phyloP scores from a whole-genome alignment of 306 rosid genomes.

The Datisca glomerata region DNA sequence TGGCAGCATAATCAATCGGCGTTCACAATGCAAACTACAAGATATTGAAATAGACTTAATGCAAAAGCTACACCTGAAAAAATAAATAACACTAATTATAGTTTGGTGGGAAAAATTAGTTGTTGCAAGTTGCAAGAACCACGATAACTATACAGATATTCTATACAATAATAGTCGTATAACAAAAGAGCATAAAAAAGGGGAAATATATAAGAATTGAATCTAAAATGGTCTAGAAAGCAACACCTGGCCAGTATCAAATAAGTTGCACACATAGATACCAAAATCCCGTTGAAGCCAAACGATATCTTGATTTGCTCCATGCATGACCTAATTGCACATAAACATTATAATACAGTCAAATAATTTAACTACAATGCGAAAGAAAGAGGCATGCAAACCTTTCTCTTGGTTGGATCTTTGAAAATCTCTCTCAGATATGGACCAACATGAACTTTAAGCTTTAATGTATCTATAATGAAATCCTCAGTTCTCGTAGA shows the following conservation, averaged over 20 bases:
- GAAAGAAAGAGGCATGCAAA: slow-evolving; percentile 12
- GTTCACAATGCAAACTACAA: too few species aligned
- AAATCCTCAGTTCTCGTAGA: slow-evolving; percentile 91
- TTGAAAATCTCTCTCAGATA: slow-evolving; percentile 80
- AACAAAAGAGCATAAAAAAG: slow-evolving; percentile 4
- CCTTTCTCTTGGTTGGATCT: slow-evolving; percentile 91
- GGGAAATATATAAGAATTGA: too few species aligned
- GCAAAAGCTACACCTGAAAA: too few species aligned
- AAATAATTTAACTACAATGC: neutral
- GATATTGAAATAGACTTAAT: too few species aligned
- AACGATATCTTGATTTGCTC: slow-evolving; percentile 82
- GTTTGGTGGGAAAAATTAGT: neutral
- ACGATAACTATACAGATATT: neutral
- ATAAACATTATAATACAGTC: slow-evolving; percentile 14
- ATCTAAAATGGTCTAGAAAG: neutral
- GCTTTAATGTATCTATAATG: slow-evolving; percentile 80
- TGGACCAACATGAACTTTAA: slow-evolving; percentile 80
- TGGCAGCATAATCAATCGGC: too few species aligned
- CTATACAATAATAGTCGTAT: neutral
- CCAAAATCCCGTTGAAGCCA: slow-evolving; percentile 99
- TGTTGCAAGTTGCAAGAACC: neutral
- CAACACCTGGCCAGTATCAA: slow-evolving; percentile 93
- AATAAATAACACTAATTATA: neutral
- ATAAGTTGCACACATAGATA: slow-evolving; percentile 83
- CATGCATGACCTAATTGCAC: slow-evolving; percentile 84